These are phyloP conservation scores for Ceratocystis colombiana DNA, from an alignment of 2,329 filamentous ascomycete genomes.

Conservation along the genomic window DNA sequence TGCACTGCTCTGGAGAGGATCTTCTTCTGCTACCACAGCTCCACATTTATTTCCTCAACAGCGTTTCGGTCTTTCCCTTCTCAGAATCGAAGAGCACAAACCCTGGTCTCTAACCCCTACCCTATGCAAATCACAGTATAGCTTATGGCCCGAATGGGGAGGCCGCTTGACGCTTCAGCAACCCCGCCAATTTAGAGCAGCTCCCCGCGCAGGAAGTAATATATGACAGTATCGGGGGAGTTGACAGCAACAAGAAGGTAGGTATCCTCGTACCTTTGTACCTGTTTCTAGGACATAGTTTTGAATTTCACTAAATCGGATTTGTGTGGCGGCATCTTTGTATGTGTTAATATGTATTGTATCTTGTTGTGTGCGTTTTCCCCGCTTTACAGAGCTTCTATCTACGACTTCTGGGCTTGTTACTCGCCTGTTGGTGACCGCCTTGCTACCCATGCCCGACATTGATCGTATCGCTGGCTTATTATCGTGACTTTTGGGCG, in stretches of 20 bases:
- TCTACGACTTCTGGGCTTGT: neutral
- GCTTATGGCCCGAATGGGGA: neutral
- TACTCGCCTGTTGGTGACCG: neutral
- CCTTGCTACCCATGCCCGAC: neutral
- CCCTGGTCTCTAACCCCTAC: constrained; percentile 7
- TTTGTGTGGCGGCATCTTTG: neutral
- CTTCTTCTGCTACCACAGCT: neutral
- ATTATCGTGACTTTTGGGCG: constrained; percentile 11
- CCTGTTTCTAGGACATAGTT: neutral
- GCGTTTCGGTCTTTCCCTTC: neutral
- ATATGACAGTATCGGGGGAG: constrained; percentile 9
- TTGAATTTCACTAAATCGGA: neutral
- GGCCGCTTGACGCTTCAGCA: neutral
- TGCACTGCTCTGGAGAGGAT: neutral
- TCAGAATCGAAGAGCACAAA: neutral
- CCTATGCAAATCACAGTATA: neutral
- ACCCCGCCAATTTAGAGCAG: constrained; percentile 1
- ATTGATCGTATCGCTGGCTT: neutral
- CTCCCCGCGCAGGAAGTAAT: neutral
- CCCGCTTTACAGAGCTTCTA: neutral
- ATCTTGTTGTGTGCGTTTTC: constrained; percentile 1
- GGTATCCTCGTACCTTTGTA: neutral
- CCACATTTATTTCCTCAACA: neutral
- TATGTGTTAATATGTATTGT: neutral
- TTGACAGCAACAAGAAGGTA: neutral